Evolutionary conservation across 805 yeast genomes (phyloP), one percentile per base, ranked within the genome.

Genomic region (Yarrowia sp.): DNA sequence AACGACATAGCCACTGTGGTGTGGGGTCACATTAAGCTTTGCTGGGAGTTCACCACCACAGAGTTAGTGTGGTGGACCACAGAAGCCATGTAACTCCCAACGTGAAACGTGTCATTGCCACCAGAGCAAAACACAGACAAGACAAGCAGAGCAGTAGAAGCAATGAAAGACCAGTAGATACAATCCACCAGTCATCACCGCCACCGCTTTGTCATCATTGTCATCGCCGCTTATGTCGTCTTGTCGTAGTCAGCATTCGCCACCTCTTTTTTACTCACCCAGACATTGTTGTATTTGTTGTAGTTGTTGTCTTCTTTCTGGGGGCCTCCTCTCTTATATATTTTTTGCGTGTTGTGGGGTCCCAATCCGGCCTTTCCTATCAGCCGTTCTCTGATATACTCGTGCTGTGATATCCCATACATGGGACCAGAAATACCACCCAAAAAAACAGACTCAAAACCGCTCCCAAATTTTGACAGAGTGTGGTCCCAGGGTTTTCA

Each of bases 241-340:
- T n/a, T n/a, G n/a, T n/a, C n/a, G n/a, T n/a, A n/a, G n/a, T n/a
- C n/a, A n/a, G n/a, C n/a, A n/a, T n/a, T n/a, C n/a, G n/a, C n/a
- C n/a, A n/a, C n/a, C n/a, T 9, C n/a, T 31, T 32, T 4, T 5
- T 47, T 39, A 51, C 58, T 51, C 58, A 51, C 47, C 61, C 97
- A 78, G 97, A 90, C 97, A 92, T 91, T 76, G 68, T 82, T 71
- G 32, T 47, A 47, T 31, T 62, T 47, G 38, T 35, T 46, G 58
- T 55, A 47, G 38, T 36, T 38, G 47, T 36, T 36, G 44, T 7
- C 14, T 4, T 18, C n/a, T 27, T 14, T 21, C 29, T 36, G 12
- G 61, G 61, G 61, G 38, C 35, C 21, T 4, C n/a, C 24, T 13
- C 32, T 27, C 47, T 39, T 55, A 55, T 55, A 38, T 55, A 55